Evolutionary conservation across 83 land plant species (phyloP).

Genomic region (Thuja plicata): DNA sequence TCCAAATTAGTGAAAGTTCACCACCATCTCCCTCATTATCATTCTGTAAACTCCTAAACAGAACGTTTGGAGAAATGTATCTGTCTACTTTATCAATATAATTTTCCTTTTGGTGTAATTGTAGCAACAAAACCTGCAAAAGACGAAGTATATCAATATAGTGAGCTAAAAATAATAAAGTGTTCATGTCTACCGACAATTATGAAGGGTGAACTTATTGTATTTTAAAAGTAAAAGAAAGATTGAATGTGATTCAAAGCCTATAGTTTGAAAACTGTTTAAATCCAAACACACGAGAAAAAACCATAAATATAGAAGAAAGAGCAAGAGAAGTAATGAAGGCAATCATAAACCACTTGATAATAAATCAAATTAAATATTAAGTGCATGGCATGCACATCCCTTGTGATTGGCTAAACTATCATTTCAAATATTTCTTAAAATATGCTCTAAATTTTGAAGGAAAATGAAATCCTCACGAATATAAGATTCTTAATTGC

Average conservation of each 20-base stretch:
- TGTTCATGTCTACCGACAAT: not conserved
- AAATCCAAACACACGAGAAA: not conserved
- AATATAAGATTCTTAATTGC: not conserved
- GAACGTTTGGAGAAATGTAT: not conserved
- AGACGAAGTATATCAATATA: not conserved
- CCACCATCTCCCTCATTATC: not conserved
- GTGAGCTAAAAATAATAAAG: not conserved
- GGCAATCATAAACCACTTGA: not conserved
- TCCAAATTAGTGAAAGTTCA: conserved; percentile 1
- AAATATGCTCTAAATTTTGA: not conserved
- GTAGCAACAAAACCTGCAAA: conserved; percentile 9
- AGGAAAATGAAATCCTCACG: not conserved
- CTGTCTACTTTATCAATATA: not conserved
- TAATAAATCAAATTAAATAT: not conserved
- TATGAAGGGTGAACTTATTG: not conserved
- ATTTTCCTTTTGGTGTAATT: not conserved
- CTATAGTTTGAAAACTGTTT: not conserved
- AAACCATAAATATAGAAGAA: not conserved
- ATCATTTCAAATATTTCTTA: not conserved
- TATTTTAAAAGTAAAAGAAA: not conserved
- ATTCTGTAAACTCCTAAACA: not conserved
- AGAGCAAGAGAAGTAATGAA: not conserved
- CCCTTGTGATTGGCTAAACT: not conserved
- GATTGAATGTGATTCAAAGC: not conserved
- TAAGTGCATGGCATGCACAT: not conserved